These are phyloP conservation scores for Ceriops tagal DNA, from an alignment of 345 rosid species.

Conservation along the genomic window DNA sequence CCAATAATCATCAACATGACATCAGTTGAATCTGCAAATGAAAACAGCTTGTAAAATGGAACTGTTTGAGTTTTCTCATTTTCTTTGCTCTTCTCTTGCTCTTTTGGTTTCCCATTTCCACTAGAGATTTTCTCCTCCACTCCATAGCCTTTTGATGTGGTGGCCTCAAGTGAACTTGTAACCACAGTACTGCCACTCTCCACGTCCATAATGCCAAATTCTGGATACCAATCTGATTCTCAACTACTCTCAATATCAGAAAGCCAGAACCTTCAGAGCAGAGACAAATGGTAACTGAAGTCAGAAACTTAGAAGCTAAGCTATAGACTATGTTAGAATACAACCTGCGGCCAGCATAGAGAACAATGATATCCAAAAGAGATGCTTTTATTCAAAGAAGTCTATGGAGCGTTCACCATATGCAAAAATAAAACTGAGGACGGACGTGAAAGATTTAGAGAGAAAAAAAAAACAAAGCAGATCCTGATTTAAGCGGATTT, in stretches of 20 bases:
- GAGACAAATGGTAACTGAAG: neutral
- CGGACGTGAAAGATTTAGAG: too few relatives aligned
- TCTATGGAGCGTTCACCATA: too few relatives aligned
- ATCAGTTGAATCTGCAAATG: slow-evolving; percentile 69
- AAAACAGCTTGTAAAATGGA: slow-evolving; percentile 69
- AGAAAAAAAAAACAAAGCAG: too few relatives aligned
- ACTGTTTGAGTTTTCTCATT: slow-evolving; percentile 52
- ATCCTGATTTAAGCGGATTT: too few relatives aligned
- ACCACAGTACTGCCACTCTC: slow-evolving; percentile 23
- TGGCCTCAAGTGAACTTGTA: slow-evolving; percentile 28
- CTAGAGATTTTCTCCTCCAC: slow-evolving; percentile 20
- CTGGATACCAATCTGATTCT: neutral
- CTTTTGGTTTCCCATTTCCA: slow-evolving; percentile 16
- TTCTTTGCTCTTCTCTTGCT: slow-evolving; percentile 34
- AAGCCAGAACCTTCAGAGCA: neutral
- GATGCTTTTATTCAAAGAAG: too few relatives aligned
- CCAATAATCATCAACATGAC: slow-evolving; percentile 60
- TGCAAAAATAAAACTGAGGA: too few relatives aligned
- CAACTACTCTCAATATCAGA: slow-evolving; percentile 3
- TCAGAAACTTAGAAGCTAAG: neutral
- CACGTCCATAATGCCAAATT: slow-evolving; percentile 27
- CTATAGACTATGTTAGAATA: neutral
- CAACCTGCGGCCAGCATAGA: neutral
- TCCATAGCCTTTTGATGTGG: slow-evolving; percentile 43
- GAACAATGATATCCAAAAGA: too few relatives aligned